phyloP scores from a whole-genome alignment of 164 flowering plant genomes.

The Buxus sempervirens region DNA sequence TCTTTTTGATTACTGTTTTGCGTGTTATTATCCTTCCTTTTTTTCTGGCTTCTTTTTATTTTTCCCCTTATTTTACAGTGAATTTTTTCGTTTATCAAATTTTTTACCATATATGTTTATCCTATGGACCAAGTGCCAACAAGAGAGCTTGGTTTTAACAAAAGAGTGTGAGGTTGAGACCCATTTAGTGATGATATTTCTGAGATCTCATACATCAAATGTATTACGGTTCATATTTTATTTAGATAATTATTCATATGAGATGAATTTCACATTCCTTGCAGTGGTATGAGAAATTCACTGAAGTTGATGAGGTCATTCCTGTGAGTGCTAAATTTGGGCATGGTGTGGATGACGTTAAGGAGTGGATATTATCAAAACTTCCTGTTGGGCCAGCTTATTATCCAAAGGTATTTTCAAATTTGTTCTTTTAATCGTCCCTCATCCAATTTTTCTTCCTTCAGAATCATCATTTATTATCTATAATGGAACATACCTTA shows the following conservation, averaged over 20 bases:
- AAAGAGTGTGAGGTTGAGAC: background rate
- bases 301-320: slow-evolving; percentile 89
- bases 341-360: slow-evolving; percentile 91
- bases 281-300: slow-evolving; percentile 96
- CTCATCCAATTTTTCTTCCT: background rate
- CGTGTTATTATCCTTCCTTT: no score
- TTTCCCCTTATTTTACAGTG: no score
- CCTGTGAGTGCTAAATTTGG: slow-evolving; percentile 98
- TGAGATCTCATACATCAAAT: background rate
- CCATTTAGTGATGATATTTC: background rate
- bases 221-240: background rate
- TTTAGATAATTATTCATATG: background rate
- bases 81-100: no score
- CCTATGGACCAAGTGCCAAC: background rate
- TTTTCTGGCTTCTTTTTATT: no score
- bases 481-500: background rate
- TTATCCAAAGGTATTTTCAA: slow-evolving; percentile 71
- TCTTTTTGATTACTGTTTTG: no score
- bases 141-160: background rate
- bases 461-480: background rate
- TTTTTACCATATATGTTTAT: background rate
- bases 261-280: slow-evolving; percentile 11
- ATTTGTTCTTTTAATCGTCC: background rate
- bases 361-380: slow-evolving; percentile 91
- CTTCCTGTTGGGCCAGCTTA: slow-evolving; percentile 91